A percentile compares a stretch with the other conserved stretches of the same genome.
These are phyloP conservation scores for Lolium rigidum DNA, from an alignment of 176 grass and related monocot species.

Conservation along the genomic window DNA sequence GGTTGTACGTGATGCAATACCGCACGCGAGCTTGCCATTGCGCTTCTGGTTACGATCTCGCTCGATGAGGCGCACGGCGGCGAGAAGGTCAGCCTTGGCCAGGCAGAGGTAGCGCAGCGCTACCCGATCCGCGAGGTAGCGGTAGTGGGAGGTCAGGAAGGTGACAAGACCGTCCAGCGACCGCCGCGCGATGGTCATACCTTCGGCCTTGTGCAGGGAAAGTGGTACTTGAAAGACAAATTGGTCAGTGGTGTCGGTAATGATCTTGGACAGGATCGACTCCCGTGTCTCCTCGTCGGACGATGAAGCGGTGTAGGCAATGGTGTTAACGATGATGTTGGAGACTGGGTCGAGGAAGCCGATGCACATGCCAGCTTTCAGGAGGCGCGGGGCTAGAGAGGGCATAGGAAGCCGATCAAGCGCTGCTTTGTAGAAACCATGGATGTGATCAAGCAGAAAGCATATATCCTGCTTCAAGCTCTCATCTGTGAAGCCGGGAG, in stretches of 20 bases:
- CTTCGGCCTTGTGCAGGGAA: not conserved
- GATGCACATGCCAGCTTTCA: not conserved
- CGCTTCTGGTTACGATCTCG: not conserved
- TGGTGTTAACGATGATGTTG: slow-evolving; percentile 35
- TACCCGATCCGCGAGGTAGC: not conserved
- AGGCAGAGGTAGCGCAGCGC: not conserved
- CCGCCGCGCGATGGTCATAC: not conserved
- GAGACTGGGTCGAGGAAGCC: slow-evolving; percentile 35
- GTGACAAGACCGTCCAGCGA: slow-evolving; percentile 29
- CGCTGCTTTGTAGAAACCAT: slow-evolving; percentile 12
- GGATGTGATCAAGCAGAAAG: not conserved
- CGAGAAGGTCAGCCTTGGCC: not conserved
- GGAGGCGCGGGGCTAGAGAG: slow-evolving; percentile 14
- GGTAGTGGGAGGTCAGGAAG: slow-evolving; percentile 13
- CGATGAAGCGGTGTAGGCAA: not conserved
- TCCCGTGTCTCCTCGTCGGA: not conserved
- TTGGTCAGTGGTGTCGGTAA: not conserved
- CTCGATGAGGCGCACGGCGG: slow-evolving; percentile 4
- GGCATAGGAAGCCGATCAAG: slow-evolving; percentile 20
- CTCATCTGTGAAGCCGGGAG: not conserved
- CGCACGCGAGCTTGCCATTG: not conserved
- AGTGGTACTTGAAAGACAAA: not conserved
- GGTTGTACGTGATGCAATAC: not conserved
- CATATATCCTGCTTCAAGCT: not conserved
- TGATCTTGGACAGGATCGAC: slow-evolving; percentile 21